Percentiles rank a stretch among this genome's conserved stretches.
Conservation (phyloP, 2,329 filamentous ascomycete genomes). For the Trichoderma lentiforme region DNA sequence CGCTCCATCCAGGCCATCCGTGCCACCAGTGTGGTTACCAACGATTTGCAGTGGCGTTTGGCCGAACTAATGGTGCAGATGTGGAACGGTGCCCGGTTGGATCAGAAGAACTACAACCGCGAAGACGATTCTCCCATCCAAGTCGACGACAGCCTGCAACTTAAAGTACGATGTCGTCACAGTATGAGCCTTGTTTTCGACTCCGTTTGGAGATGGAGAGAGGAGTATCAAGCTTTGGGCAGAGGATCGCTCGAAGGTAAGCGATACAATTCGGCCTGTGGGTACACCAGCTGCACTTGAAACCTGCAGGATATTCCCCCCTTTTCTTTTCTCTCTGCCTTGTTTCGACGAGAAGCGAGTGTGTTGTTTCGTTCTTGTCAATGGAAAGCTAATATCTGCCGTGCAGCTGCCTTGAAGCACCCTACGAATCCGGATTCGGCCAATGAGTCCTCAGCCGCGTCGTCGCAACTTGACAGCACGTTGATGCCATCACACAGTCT, state of each 20-base stretch:
- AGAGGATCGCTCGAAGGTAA: constrained; percentile 69
- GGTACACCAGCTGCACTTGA: constrained; percentile 18
- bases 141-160: constrained; percentile 68
- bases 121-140: constrained; percentile 48
- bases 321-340: constrained; percentile 25
- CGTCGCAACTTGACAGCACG: constrained; percentile 61
- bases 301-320: constrained; percentile 2
- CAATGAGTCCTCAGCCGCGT: constrained; percentile 68
- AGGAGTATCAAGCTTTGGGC: constrained; percentile 71
- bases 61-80: constrained; percentile 85
- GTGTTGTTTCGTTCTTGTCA: not conserved
- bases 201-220: constrained; percentile 81
- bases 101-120: constrained; percentile 46
- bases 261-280: constrained; percentile 30
- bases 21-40: constrained; percentile 69
- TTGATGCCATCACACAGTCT: constrained; percentile 44
- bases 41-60: constrained; percentile 75
- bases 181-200: constrained; percentile 85
- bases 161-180: constrained; percentile 79
- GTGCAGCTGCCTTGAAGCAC: constrained; percentile 66
- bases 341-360: not conserved
- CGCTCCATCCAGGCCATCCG: constrained; percentile 68
- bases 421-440: constrained; percentile 81
- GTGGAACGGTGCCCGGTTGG: constrained; percentile 68
- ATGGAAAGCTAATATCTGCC: constrained; percentile 27